Evolutionary conservation across 2,329 filamentous ascomycete species (phyloP).

Genomic region (Thielaviopsis punctulata): DNA sequence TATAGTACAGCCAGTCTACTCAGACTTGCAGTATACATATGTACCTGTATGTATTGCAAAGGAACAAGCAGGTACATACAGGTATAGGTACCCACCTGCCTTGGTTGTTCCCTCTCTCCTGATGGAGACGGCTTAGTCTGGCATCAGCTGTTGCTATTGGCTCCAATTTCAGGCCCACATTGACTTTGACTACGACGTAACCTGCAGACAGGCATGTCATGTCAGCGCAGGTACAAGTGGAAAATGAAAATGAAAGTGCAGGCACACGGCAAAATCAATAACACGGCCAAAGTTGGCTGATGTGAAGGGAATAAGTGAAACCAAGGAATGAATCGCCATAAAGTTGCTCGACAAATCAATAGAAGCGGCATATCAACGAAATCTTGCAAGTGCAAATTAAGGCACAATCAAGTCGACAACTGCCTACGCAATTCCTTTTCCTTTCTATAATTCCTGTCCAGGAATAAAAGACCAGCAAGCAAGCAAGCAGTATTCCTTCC

Average conservation of each 20-base stretch:
- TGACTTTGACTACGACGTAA: background rate
- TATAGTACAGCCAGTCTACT: background rate
- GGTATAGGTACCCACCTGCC: background rate
- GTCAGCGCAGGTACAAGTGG: background rate
- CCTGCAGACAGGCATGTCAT: no score
- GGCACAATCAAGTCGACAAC: background rate
- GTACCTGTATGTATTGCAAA: no score
- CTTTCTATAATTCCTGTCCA: background rate
- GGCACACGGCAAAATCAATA: background rate
- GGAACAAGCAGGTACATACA: background rate
- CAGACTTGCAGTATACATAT: no score
- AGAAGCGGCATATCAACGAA: no score
- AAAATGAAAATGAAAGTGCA: background rate
- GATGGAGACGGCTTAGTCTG: background rate
- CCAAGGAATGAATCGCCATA: no score
- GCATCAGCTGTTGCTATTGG: background rate
- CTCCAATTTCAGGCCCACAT: background rate
- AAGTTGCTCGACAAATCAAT: background rate
- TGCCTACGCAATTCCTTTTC: background rate
- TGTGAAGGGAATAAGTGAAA: no score
- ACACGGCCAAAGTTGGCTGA: background rate
- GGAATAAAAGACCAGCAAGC: background rate
- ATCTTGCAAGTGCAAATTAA: background rate
- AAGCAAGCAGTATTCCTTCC: background rate
- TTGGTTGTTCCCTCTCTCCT: background rate